Evolutionary conservation across 2,329 filamentous ascomycete species (phyloP).

Genomic region (Cytospora chrysosperma): DNA sequence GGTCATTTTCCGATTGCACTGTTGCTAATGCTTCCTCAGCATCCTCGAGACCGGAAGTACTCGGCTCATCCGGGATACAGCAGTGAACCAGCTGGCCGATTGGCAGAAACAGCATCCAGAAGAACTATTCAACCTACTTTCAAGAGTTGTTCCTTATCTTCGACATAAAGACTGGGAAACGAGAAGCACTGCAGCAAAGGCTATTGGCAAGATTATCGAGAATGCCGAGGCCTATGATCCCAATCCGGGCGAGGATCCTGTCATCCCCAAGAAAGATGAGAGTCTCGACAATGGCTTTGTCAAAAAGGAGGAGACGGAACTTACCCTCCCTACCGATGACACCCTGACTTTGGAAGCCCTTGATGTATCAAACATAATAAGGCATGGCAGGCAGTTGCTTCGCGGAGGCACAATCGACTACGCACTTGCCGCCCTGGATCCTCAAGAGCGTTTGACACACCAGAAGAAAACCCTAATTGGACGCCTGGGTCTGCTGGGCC

Average conservation of each 20-base stretch:
- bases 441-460: constrained; percentile 75
- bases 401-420: constrained; percentile 87
- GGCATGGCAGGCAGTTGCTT: constrained; percentile 78
- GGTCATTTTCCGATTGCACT: background rate
- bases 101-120: constrained; percentile 98
- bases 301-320: constrained; percentile 45
- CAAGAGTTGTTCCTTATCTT: constrained; percentile 91
- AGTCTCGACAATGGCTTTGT: constrained; percentile 41
- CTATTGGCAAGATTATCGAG: constrained; percentile 88
- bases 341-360: constrained; percentile 71
- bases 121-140: constrained; percentile 93
- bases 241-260: constrained; percentile 66
- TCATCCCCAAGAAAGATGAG: constrained; percentile 45
- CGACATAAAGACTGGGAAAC: constrained; percentile 97
- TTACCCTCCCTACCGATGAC: constrained; percentile 51
- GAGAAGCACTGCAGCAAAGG: constrained; percentile 86
- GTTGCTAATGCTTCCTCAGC: constrained; percentile 45
- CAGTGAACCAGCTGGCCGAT: constrained; percentile 93
- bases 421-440: constrained; percentile 76
- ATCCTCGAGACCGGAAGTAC: constrained; percentile 97
- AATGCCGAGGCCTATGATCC: constrained; percentile 88
- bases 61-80: constrained; percentile 91
- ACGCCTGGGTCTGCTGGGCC: constrained; percentile 79
- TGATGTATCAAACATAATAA: constrained; percentile 77
- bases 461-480: constrained; percentile 86